These are phyloP conservation scores for Tephrocybe sp. DNA, from an alignment of 768 basidiomycete species.

Conservation along the genomic window DNA sequence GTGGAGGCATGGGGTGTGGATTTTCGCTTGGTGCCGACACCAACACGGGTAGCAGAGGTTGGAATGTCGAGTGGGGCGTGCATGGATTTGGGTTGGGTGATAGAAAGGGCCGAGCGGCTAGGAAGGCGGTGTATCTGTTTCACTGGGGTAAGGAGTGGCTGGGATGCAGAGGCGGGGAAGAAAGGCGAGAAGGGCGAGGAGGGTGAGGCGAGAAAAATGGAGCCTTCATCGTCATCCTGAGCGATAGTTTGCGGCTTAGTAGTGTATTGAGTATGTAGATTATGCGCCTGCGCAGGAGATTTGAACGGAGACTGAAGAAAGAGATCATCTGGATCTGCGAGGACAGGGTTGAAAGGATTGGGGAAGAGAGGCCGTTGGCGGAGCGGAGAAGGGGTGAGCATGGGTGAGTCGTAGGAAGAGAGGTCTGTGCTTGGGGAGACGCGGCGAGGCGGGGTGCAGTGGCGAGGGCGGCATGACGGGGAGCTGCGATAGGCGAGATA, in stretches of 20 bases:
- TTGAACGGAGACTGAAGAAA: constrained; percentile 56
- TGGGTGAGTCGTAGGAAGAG: constrained; percentile 50
- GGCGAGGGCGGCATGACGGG: constrained; percentile 34
- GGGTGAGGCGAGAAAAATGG: constrained; percentile 55
- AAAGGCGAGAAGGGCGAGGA: constrained; percentile 39
- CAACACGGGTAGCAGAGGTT: constrained; percentile 28
- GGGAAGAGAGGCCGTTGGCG: constrained; percentile 44
- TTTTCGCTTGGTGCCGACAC: constrained; percentile 67
- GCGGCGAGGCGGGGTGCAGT: constrained; percentile 35
- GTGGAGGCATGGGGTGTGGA: constrained; percentile 51
- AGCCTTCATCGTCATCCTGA: constrained; percentile 56
- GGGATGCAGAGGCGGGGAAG: constrained; percentile 42
- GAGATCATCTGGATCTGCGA: constrained; percentile 46
- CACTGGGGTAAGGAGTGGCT: constrained; percentile 61
- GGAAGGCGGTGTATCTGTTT: constrained; percentile 45
- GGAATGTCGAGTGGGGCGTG: constrained; percentile 21
- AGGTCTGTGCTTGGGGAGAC: constrained; percentile 21
- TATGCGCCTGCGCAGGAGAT: constrained; percentile 41
- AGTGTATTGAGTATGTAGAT: constrained; percentile 30
- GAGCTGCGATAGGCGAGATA: constrained; percentile 33
- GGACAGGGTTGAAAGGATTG: constrained; percentile 20
- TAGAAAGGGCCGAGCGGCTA: constrained; percentile 42
- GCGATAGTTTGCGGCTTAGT: constrained; percentile 43
- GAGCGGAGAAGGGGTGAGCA: constrained; percentile 67
- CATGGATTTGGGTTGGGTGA: constrained; percentile 32